Conservation (phyloP, 2,329 filamentous ascomycete genomes). For the Diaporthe destruens region DNA sequence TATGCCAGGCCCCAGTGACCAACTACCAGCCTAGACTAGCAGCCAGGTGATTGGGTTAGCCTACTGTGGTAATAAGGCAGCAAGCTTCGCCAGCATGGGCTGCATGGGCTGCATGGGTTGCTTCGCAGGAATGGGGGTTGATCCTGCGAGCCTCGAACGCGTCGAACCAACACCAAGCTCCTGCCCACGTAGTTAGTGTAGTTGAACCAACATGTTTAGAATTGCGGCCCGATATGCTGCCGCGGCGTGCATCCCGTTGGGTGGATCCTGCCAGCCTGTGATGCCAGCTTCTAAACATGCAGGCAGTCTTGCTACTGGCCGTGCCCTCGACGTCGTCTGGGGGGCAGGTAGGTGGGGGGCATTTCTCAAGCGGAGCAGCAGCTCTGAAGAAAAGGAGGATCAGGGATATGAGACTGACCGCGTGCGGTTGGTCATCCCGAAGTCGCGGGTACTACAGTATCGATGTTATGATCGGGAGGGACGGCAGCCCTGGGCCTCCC, state of each 20-base stretch:
- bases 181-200: not conserved
- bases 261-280: constrained; percentile 17
- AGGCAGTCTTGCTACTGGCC: constrained; percentile 9
- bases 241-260: not conserved
- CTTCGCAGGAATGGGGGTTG: constrained; percentile 12
- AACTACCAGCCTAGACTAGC: not conserved
- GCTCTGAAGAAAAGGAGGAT: not conserved
- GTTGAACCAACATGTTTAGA: not conserved
- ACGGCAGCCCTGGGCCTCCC: constrained; percentile 8
- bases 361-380: not conserved
- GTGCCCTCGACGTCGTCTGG: constrained; percentile 2
- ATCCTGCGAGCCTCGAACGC: constrained; percentile 12
- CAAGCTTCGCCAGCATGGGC: constrained; percentile 15
- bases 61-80: constrained; percentile 1
- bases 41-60: constrained; percentile 6
- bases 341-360: not conserved
- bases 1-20: not conserved
- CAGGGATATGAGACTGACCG: constrained; percentile 8
- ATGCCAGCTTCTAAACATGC: too few species aligned
- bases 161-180: constrained; percentile 2
- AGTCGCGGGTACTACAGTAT: constrained; percentile 7
- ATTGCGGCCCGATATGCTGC: constrained; percentile 2
- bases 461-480: constrained; percentile 16
- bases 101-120: not conserved
- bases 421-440: constrained; percentile 27